phyloP scores from a whole-genome alignment of 2,329 filamentous ascomycete genomes.

The Talaromyces atroroseus region DNA sequence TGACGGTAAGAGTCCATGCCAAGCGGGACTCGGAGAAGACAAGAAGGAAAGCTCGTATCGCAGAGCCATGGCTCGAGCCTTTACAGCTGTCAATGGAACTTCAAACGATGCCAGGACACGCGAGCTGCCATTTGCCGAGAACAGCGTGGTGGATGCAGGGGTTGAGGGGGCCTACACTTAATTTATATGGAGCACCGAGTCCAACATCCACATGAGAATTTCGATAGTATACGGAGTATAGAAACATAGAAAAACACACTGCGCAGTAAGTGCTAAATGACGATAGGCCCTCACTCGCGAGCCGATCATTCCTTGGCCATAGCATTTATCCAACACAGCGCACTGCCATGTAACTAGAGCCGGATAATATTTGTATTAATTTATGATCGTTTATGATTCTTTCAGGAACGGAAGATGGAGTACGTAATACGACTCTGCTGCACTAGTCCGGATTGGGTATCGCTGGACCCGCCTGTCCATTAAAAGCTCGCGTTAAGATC shows the following conservation, averaged over 20 bases:
- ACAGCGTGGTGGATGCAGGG: constrained; percentile 8
- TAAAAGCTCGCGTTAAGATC: background rate
- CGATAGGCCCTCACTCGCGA: too few relatives aligned
- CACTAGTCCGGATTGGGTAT: background rate
- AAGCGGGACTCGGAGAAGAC: too few relatives aligned
- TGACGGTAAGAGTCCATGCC: too few relatives aligned
- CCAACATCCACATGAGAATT: background rate
- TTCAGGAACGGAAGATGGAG: background rate
- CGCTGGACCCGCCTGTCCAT: background rate
- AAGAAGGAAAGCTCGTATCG: too few relatives aligned
- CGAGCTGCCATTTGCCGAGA: constrained; percentile 2
- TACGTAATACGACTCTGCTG: background rate
- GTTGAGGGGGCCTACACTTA: background rate
- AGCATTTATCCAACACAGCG: too few relatives aligned
- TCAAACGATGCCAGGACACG: background rate
- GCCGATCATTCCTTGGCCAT: too few relatives aligned
- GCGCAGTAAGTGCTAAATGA: too few relatives aligned
- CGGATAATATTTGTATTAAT: too few relatives aligned
- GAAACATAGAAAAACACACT: too few relatives aligned
- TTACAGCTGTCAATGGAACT: too few relatives aligned
- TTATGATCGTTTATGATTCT: too few relatives aligned
- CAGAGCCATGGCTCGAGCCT: constrained; percentile 2
- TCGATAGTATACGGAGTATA: background rate
- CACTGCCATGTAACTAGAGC: too few relatives aligned
- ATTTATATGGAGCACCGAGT: background rate